phyloP scores from a whole-genome alignment of 345 rosid genomes.

The Aurinia saxatilis region DNA sequence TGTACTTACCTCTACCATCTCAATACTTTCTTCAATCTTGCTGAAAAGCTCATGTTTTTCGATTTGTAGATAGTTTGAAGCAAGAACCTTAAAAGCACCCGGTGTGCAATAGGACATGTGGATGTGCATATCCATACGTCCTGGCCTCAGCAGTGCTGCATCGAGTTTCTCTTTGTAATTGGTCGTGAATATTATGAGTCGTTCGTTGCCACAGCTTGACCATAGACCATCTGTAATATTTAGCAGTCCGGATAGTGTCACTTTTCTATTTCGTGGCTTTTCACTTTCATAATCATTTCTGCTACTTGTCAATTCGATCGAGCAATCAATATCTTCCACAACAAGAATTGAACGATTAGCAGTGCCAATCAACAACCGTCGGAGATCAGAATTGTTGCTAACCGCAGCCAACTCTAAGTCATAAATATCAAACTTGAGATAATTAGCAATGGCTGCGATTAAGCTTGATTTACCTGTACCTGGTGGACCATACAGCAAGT shows the following conservation, averaged over 20 bases:
- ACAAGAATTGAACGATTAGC: slow-evolving; percentile 61
- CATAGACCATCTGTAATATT: slow-evolving; percentile 61
- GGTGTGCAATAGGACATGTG: slow-evolving; percentile 51
- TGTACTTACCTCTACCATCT: slow-evolving; percentile 26
- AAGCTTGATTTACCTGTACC: slow-evolving; percentile 77
- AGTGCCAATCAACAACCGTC: slow-evolving; percentile 47
- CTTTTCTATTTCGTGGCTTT: slow-evolving; percentile 7
- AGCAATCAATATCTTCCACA: slow-evolving; percentile 67
- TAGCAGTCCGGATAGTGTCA: slow-evolving; percentile 41
- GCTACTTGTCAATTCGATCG: slow-evolving; percentile 40
- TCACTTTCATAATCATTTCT: slow-evolving; percentile 3
- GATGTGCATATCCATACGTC: slow-evolving; percentile 64
- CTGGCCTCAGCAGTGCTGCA: slow-evolving; percentile 49
- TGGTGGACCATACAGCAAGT: slow-evolving; percentile 62
- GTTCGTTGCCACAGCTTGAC: slow-evolving; percentile 58
- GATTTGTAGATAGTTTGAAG: slow-evolving; percentile 35
- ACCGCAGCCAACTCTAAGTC: slow-evolving; percentile 50
- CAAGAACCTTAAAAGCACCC: slow-evolving; percentile 23
- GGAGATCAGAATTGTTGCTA: slow-evolving; percentile 38
- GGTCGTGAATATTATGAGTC: slow-evolving; percentile 62
- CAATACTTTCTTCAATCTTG: slow-evolving; percentile 28
- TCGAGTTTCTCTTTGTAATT: slow-evolving; percentile 57
- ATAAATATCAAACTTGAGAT: slow-evolving; percentile 62
- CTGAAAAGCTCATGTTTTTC: slow-evolving; percentile 19
- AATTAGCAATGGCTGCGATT: slow-evolving; percentile 76